Percentiles rank a stretch among this genome's conserved stretches.
phyloP scores from a whole-genome alignment of 352 stramenopile species.

The Pythium apleroticum region DNA sequence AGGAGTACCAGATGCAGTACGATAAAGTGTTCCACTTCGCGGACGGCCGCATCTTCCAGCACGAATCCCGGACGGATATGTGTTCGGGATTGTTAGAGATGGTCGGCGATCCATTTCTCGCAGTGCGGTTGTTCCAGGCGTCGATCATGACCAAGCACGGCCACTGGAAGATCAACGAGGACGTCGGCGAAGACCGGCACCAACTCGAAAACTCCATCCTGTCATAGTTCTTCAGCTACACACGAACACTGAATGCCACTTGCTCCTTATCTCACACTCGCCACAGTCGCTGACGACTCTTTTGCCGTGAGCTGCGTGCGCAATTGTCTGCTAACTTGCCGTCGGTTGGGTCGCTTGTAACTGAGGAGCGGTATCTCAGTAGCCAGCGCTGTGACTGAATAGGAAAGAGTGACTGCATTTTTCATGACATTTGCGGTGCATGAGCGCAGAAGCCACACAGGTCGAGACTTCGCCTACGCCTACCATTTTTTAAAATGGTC shows the following conservation, averaged over 20 bases:
- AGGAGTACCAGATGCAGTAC: slow-evolving; percentile 62
- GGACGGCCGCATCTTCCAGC: slow-evolving; percentile 48
- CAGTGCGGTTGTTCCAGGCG: slow-evolving; percentile 25
- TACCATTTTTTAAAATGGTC: no score
- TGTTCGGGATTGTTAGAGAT: slow-evolving; percentile 51
- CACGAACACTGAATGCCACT: not conserved
- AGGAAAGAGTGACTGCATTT: no score
- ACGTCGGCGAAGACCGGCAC: slow-evolving; percentile 43
- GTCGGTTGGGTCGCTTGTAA: no score
- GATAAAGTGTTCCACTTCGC: slow-evolving; percentile 73
- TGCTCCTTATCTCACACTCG: not conserved
- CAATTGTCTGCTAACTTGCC: no score
- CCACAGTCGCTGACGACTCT: no score
- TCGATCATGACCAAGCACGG: slow-evolving; percentile 52
- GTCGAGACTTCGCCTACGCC: no score
- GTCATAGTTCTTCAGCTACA: not conserved
- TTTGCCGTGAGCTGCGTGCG: no score
- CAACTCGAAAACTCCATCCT: slow-evolving; percentile 38
- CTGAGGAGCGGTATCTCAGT: no score
- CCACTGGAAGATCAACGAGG: slow-evolving; percentile 44
- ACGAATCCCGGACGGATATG: slow-evolving; percentile 54
- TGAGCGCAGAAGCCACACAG: no score
- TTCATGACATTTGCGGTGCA: no score
- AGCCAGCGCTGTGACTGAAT: no score
- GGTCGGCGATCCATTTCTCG: slow-evolving; percentile 30